Conservation (phyloP, 441 rosid species). For the Pelargonium fulgidum region DNA sequence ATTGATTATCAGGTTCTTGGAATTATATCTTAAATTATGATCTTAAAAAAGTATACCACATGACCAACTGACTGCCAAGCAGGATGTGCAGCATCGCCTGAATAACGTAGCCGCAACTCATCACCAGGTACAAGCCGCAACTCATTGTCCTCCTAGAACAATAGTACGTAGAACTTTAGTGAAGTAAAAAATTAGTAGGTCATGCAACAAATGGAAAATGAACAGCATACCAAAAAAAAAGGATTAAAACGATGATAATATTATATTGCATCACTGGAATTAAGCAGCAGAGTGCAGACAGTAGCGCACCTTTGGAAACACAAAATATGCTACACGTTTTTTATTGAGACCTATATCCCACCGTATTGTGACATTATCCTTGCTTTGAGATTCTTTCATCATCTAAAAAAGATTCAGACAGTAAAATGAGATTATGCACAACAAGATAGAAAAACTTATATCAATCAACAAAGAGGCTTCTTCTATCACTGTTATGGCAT, state of each 20-base stretch:
- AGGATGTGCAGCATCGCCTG: slow-evolving; percentile 96
- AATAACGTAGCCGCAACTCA: slow-evolving; percentile 87
- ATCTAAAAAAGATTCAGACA: slow-evolving; percentile 41
- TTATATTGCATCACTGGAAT: not conserved
- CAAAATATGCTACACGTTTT: slow-evolving; percentile 89
- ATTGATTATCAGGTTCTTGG: not conserved
- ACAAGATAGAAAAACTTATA: not conserved
- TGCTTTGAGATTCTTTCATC: slow-evolving; percentile 99
- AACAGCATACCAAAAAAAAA: not conserved
- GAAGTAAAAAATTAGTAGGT: slow-evolving; percentile 4
- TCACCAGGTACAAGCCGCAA: slow-evolving; percentile 95
- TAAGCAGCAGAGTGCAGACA: slow-evolving; percentile 1
- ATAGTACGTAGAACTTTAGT: slow-evolving; percentile 3
- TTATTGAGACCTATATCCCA: slow-evolving; percentile 99
- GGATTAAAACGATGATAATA: not conserved
- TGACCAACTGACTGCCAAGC: slow-evolving; percentile 99
- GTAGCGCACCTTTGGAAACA: slow-evolving; percentile 80
- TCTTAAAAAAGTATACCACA: slow-evolving; percentile 55
- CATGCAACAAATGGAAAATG: not conserved
- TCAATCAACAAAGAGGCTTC: not conserved
- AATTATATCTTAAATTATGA: not conserved
- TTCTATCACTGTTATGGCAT: not conserved
- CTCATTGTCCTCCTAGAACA: slow-evolving; percentile 87
- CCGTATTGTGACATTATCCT: slow-evolving; percentile 87
- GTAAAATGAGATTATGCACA: slow-evolving; percentile 16